Evolutionary conservation across 148 eudicot genomes (phyloP), one percentile per base, ranked within the genome.

Genomic region (Rhododendron ovatum): DNA sequence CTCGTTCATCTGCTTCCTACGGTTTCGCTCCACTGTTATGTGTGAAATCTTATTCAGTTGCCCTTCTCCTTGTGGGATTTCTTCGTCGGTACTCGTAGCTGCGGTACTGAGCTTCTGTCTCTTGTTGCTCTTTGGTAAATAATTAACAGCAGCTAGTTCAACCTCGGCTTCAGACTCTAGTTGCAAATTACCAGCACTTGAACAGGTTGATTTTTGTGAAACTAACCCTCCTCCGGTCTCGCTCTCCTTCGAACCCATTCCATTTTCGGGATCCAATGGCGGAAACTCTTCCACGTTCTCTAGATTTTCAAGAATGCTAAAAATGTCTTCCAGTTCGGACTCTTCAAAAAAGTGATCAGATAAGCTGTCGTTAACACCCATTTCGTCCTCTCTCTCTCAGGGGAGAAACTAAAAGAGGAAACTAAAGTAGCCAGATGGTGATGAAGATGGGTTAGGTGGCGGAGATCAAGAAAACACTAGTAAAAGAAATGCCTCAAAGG

Each of bases 1-100:
- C 48, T 97, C 98, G 80, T 97, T 97, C 98, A 97, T 97, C 88
- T 97, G 99, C 92, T 94, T 97, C 91, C 99, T 92, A 22, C 99
- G 85, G 78, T 95, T 95, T 51, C 99, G 87, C 90, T 97, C 99
- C 51, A 97, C 98, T 1, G 98, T 88, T 50, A 95, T 95, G 55
- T 97, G 99, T 28, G 96, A 91, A 39, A 92, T 82, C 87, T 82
- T 93, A 26, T 26, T 65, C 24, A 80, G 85, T 17, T 87, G 89
- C 48, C 88, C 91, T 30, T 88, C 95, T 6, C 88, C 91, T 17
- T 88, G 94, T 6, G 74, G 75, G 26, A 17, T 55, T 80, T 57
- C 80, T 50, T 53, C 37, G 2, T 53, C 51, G 13, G 80, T 35
- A 41, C 67, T 57, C 18, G 39, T 30, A 30, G 76, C 41, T 71